These are phyloP conservation scores for Phytophthora rubi DNA, from an alignment of 352 stramenopile species.

Conservation along the genomic window DNA sequence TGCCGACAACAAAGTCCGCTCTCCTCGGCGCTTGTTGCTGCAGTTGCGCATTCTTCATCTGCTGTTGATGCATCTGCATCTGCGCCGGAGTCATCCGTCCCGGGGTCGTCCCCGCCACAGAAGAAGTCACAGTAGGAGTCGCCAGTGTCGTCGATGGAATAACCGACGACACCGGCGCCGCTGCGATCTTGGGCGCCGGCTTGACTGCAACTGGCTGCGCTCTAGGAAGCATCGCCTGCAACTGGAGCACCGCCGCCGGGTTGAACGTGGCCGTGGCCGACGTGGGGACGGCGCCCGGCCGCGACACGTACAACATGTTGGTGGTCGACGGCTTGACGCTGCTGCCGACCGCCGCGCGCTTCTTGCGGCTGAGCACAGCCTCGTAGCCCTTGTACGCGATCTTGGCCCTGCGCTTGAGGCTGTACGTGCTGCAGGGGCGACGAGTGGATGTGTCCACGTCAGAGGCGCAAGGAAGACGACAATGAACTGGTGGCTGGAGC, in stretches of 20 bases:
- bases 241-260: conserved; percentile 35
- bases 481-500: conserved; percentile 2
- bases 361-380: conserved; percentile 76
- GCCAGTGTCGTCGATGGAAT: conserved; percentile 39
- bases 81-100: conserved; percentile 34
- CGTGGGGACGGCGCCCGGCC: conserved; percentile 26
- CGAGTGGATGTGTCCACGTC: conserved; percentile 5
- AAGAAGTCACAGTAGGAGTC: conserved; percentile 22
- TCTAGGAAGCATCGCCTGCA: conserved; percentile 42
- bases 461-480: neutral
- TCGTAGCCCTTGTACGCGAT: conserved; percentile 76
- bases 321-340: conserved; percentile 33
- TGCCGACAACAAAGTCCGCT: conserved; percentile 72
- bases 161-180: conserved; percentile 22
- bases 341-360: conserved; percentile 44
- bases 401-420: conserved; percentile 70
- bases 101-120: conserved; percentile 22
- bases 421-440: conserved; percentile 52
- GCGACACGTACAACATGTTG: conserved; percentile 33
- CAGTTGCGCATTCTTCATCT: conserved; percentile 40
- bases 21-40: conserved; percentile 43
- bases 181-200: conserved; percentile 35
- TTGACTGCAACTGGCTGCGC: conserved; percentile 39
- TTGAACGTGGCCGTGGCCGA: conserved; percentile 31
- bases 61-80: conserved; percentile 45